phyloP scores from a whole-genome alignment of 768 basidiomycete genomes.

The Serpula lacrymans region DNA sequence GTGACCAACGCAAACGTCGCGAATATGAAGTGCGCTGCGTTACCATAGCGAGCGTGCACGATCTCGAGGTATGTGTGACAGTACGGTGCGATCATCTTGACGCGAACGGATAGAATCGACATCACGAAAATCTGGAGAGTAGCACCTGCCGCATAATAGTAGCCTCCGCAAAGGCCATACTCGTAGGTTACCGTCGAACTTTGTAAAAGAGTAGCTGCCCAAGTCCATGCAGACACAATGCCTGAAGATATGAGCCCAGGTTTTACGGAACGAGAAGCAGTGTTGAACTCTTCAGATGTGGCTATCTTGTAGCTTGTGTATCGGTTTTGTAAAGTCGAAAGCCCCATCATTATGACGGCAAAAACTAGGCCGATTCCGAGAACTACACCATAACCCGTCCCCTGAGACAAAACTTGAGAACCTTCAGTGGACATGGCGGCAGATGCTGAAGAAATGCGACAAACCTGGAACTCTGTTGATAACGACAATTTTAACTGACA shows the following conservation, averaged over 20 bases:
- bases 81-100: conserved; percentile 32
- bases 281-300: conserved; percentile 27
- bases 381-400: conserved; percentile 26
- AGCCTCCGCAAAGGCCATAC: conserved; percentile 21
- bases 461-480: no score
- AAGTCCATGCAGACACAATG: conserved; percentile 28
- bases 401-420: conserved; percentile 19
- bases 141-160: conserved; percentile 26
- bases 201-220: conserved; percentile 26
- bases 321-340: conserved; percentile 21
- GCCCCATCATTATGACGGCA: conserved; percentile 24
- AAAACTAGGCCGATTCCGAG: conserved; percentile 27
- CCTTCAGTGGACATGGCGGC: conserved; percentile 10
- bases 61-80: conserved; percentile 37
- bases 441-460: no score
- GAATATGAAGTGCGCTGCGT: conserved; percentile 24
- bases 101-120: conserved; percentile 21
- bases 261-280: conserved; percentile 19
- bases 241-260: conserved; percentile 15
- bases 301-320: conserved; percentile 24
- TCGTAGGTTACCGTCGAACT: conserved; percentile 29
- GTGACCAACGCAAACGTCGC: conserved; percentile 18
- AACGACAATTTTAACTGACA: no score
- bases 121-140: conserved; percentile 25
- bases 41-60: conserved; percentile 26